Evolutionary conservation across 2,329 filamentous ascomycete species (phyloP), one percentile per base, ranked within the genome.

Genomic region (Madurella fahalii): DNA sequence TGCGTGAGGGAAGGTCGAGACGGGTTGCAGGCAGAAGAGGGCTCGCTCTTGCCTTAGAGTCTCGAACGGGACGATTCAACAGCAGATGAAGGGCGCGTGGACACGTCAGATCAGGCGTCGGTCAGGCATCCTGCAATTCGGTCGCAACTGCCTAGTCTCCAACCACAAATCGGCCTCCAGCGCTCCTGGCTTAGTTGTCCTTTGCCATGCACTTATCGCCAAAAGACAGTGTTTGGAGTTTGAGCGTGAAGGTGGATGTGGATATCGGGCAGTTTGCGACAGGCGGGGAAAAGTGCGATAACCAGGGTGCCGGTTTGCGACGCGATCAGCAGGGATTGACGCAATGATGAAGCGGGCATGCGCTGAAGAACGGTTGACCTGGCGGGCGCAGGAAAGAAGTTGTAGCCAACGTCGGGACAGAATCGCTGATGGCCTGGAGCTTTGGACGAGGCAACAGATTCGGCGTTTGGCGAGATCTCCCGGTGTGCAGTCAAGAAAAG

Each of bases 261-360:
- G 49, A 16, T n/a, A 47, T 34, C 40, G 42, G 25, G 45, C 16
- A 34, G 31, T 46, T 50, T 56, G 52, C 53, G 54, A 49, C 44
- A 41, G 34, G 52, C 50, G 56, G 56, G 51, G 58, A 47, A 47
- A 50, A 39, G 42, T 31, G 53, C 59, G 48, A 40, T 34, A 54
- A 25, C 54, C 56, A 40, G 52, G 52, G 54, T 53, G 47, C 43
- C 45, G 47, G 50, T 53, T 56, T 56, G 57, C 53, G 57, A 59
- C 57, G 57, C 56, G 58, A 58, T 56, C 50, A 59, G 57, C 52
- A 53, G 61, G 59, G 61, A 48, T 57, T 58, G 54, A 57, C 52
- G 53, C 59, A 58, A 58, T 41, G 48, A 50, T 46, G 50, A 48
- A 47, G 20, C 32, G 25, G 37, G 31, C 37, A 7, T 30, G 46